Percentiles rank a stretch among this genome's conserved stretches.
These are phyloP conservation scores for Leptodontidium sp. DNA, from an alignment of 2,329 filamentous ascomycete genomes.

Conservation along the genomic window DNA sequence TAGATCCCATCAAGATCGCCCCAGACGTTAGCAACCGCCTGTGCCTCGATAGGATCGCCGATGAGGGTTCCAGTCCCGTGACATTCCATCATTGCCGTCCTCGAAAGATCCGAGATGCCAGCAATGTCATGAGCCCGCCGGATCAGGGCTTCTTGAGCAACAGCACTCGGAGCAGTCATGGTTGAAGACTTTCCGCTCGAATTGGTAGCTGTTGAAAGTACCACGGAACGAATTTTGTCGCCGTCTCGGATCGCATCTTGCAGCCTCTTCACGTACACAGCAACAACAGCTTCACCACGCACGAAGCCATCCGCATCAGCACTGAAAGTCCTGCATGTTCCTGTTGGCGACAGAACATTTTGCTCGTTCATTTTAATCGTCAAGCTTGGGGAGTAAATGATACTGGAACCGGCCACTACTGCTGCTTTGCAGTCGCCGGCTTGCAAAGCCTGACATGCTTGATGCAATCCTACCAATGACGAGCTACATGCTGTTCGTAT, in stretches of 20 bases:
- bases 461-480: slow-evolving; percentile 60
- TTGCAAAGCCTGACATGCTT: slow-evolving; percentile 30
- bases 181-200: slow-evolving; percentile 54
- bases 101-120: slow-evolving; percentile 26
- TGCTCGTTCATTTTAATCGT: slow-evolving; percentile 18
- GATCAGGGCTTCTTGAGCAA: slow-evolving; percentile 49
- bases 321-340: slow-evolving; percentile 61
- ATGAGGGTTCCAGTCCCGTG: slow-evolving; percentile 36
- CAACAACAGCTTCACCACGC: slow-evolving; percentile 66
- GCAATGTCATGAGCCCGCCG: slow-evolving; percentile 17
- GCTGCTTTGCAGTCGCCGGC: slow-evolving; percentile 39
- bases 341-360: not conserved
- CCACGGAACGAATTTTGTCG: slow-evolving; percentile 52
- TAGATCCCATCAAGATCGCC: not conserved
- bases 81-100: slow-evolving; percentile 12
- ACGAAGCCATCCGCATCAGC: slow-evolving; percentile 67
- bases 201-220: slow-evolving; percentile 47
- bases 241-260: slow-evolving; percentile 51
- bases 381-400: slow-evolving; percentile 38
- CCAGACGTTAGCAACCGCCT: slow-evolving; percentile 6
- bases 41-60: slow-evolving; percentile 11
- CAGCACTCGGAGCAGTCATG: slow-evolving; percentile 53
- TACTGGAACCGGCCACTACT: slow-evolving; percentile 61
- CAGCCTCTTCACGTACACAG: slow-evolving; percentile 65
- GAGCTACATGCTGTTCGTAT: slow-evolving; percentile 59